These are phyloP conservation scores for Zygosaccharomyces sapae DNA, from an alignment of 1,139 yeast genomes.

Conservation along the genomic window DNA sequence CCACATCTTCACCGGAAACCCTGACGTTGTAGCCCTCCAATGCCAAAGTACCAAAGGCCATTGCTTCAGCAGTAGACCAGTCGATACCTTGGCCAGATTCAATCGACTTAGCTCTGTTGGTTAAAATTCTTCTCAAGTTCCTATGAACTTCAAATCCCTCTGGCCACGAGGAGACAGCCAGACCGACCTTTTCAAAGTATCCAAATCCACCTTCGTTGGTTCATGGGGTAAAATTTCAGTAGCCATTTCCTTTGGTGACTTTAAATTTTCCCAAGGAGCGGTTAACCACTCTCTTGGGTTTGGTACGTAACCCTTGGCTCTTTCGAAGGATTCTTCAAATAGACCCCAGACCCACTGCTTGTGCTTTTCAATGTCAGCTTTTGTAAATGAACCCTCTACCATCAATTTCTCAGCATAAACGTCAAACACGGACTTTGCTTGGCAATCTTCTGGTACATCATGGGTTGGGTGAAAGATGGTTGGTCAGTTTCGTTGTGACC, in stretches of 20 bases:
- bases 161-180: conserved; percentile 77
- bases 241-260: conserved; percentile 95
- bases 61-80: conserved; percentile 99
- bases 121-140: conserved; percentile 91
- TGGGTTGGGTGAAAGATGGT: conserved; percentile 97
- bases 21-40: conserved; percentile 95
- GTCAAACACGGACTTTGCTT: conserved; percentile 84
- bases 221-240: conserved; percentile 92
- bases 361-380: conserved; percentile 90
- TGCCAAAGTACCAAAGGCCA: conserved; percentile 90
- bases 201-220: conserved; percentile 86
- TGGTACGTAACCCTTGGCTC: conserved; percentile 87
- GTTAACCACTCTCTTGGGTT: conserved; percentile 97
- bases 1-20: conserved; percentile 98
- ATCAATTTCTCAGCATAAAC: conserved; percentile 75
- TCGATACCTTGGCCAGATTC: conserved; percentile 92
- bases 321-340: conserved; percentile 82
- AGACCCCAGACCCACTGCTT: conserved; percentile 97
- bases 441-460: conserved; percentile 90
- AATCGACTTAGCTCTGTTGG: conserved; percentile 78
- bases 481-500: conserved; percentile 99
- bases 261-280: conserved; percentile 98
- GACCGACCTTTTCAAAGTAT: conserved; percentile 73
- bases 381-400: conserved; percentile 81
- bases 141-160: conserved; percentile 86